phyloP scores from a whole-genome alignment of 164 flowering plant species.

The Euptelea pleiosperma region DNA sequence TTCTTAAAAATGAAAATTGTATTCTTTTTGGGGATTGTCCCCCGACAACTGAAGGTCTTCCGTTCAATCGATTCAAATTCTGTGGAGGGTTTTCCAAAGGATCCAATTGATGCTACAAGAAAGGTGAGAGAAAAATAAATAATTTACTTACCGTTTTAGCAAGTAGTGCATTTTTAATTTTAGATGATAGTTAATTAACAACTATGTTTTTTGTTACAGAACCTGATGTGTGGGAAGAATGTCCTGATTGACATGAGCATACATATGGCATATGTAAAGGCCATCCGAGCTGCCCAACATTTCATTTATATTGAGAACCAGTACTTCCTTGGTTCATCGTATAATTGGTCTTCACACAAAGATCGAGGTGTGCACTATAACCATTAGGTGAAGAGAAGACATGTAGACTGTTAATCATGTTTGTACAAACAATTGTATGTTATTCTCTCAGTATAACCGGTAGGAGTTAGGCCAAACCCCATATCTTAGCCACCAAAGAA shows the following conservation, averaged over 20 bases:
- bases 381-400: too few relatives aligned
- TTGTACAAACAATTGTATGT: too few relatives aligned
- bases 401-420: too few relatives aligned
- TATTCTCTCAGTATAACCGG: too few relatives aligned
- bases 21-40: constrained; percentile 1
- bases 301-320: constrained; percentile 93
- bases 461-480: too few relatives aligned
- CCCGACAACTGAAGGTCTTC: constrained; percentile 51
- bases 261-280: constrained; percentile 90
- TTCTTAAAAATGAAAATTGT: neutral
- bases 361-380: constrained; percentile 55
- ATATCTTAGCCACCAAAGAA: too few relatives aligned
- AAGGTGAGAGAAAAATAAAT: constrained; percentile 41
- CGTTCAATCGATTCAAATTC: constrained; percentile 97
- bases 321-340: constrained; percentile 94
- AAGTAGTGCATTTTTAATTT: neutral
- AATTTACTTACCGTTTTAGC: neutral
- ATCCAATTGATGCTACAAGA: constrained; percentile 69
- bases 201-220: constrained; percentile 43
- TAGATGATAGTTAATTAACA: neutral
- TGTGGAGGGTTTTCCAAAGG: constrained; percentile 83
- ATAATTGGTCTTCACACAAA: constrained; percentile 69
- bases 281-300: constrained; percentile 94
- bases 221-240: constrained; percentile 87
- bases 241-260: constrained; percentile 97